Conservation (phyloP, 371 early-diverging fungal species). For the Actinomortierella wolfii region DNA sequence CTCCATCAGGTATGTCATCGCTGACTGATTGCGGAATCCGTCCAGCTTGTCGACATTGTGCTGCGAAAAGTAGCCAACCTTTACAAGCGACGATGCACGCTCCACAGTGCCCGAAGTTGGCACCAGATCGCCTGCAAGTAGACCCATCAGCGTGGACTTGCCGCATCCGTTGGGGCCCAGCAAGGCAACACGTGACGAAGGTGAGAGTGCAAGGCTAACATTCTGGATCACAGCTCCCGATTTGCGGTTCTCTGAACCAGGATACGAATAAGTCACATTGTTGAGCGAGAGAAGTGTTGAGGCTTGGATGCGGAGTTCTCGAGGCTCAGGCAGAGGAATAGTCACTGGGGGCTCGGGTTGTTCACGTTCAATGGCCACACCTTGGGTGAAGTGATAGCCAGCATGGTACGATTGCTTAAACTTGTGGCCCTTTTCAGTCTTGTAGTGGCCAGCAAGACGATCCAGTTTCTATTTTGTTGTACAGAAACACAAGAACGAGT, state of each 20-base stretch:
- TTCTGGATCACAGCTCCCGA: conserved; percentile 51
- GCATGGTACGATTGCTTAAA: conserved; percentile 68
- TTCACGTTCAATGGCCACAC: conserved; percentile 65
- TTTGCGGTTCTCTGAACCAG: conserved; percentile 28
- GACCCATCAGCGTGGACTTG: conserved; percentile 83
- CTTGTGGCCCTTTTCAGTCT: conserved; percentile 65
- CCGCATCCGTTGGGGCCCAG: conserved; percentile 85
- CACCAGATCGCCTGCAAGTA: conserved; percentile 61
- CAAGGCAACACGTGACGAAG: conserved; percentile 64
- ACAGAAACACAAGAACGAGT: neutral
- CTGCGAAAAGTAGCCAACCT: conserved; percentile 83
- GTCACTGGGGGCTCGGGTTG: conserved; percentile 52
- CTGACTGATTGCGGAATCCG: conserved; percentile 52
- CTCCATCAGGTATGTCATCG: conserved; percentile 54
- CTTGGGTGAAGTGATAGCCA: conserved; percentile 57
- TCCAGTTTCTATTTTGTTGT: conserved; percentile 54
- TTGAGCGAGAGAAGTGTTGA: conserved; percentile 70
- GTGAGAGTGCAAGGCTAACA: conserved; percentile 67
- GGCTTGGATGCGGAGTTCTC: conserved; percentile 58
- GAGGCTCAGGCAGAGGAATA: conserved; percentile 62
- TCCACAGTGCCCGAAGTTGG: conserved; percentile 66
- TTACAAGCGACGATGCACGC: conserved; percentile 57
- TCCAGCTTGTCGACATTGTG: conserved; percentile 72
- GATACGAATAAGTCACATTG: conserved; percentile 65
- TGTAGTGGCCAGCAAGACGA: conserved; percentile 62